Base-by-base conservation (phyloP, 116 monocot species). In the Phalaenopsis hybrid region DNA sequence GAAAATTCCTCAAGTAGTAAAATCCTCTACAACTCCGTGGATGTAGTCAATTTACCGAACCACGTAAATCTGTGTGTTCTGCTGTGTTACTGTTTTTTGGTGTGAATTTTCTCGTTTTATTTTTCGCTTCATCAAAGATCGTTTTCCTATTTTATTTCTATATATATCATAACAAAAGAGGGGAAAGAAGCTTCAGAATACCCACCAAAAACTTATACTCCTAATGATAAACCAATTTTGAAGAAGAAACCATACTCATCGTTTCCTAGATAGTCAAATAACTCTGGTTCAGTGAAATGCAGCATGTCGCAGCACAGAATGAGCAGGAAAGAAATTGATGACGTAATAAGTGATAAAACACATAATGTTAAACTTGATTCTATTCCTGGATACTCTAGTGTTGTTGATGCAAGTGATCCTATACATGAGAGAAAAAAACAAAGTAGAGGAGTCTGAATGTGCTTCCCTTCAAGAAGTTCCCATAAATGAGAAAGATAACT, bases 291-390 rank as follows among this genome's bases (percentile, higher is more conserved):
- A 75, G 82, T 61, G 63, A 69, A 85, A 45, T 79, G 82, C 16
- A 85, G 83, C 45, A 79, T 82, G 82, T 79, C 85, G 57, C 80
- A 74, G 78, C 86, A 83, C 50, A 89, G 78, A 75, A 69, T 61
- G 25, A 81, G 51, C 70, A 20, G 45, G 82, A 79, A 79, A 80
- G 84, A 37, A 33, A 79, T 79, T 74, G 81, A 84, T n/a, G 75
- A 82, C 50, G 23, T 50, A 50, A 44, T 74, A 70, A 78, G 69
- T 79, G 88, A 57, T 15, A 74, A 55, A 51, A 85, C 77, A 79
- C 21, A 81, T 45, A 20, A 68, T 18, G 58, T 82, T 48, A 41
- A 88, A 79, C 69, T 86, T 77, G 74, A 85, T 82, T 63, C 77
- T n/a, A 33, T 55, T 84, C 58, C 83, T 84, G 85, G 58, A 25